phyloP scores from a whole-genome alignment of 306 rosid species.

The Astragalus membranaceus region DNA sequence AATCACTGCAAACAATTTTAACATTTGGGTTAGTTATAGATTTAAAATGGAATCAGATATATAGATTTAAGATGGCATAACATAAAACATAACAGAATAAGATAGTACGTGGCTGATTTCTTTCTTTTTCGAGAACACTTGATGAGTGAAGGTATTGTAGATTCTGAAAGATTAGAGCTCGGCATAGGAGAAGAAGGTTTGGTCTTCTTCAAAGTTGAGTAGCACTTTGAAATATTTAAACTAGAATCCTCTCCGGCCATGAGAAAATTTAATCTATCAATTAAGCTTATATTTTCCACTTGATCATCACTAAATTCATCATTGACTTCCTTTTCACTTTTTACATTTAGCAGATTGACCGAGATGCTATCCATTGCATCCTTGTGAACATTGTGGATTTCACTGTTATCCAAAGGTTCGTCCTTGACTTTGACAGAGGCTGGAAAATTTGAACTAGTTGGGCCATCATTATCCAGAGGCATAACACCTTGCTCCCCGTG shows the following conservation, averaged over 20 bases:
- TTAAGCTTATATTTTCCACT: conserved; percentile 48
- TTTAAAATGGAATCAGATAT: not conserved
- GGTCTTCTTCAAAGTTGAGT: conserved; percentile 25
- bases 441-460: conserved; percentile 29
- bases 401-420: conserved; percentile 47
- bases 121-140: conserved; percentile 50
- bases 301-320: conserved; percentile 33
- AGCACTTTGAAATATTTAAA: conserved; percentile 15
- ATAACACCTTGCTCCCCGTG: conserved; percentile 29
- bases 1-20: conserved; percentile 54
- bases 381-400: conserved; percentile 20
- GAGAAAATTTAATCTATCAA: conserved; percentile 50
- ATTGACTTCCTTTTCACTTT: conserved; percentile 40
- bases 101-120: conserved; percentile 73
- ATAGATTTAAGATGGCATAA: not conserved
- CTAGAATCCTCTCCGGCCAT: conserved; percentile 28
- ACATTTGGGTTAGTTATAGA: not conserved
- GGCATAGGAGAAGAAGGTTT: conserved; percentile 26
- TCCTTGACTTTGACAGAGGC: conserved; percentile 48
- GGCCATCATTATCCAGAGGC: conserved; percentile 24
- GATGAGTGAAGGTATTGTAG: conserved; percentile 31
- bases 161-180: conserved; percentile 28
- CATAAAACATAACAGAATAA: not conserved
- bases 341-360: conserved; percentile 21
- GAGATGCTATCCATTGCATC: conserved; percentile 30